A percentile compares a stretch with the other conserved stretches of the same genome.
These are phyloP conservation scores for Croton laevigatus DNA, from an alignment of 441 rosid genomes.

Conservation along the genomic window DNA sequence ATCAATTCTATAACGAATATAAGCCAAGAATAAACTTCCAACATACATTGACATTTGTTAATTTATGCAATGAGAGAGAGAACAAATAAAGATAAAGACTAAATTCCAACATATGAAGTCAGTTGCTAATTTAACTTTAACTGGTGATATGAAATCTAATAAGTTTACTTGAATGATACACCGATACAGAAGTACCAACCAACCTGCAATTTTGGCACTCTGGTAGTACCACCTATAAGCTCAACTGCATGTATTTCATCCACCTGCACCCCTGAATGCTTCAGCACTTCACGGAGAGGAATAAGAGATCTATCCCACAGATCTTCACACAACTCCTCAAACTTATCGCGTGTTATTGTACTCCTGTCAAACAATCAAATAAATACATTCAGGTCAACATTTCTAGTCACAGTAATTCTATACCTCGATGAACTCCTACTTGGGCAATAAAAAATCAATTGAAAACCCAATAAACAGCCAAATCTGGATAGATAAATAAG, in stretches of 20 bases:
- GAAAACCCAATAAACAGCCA: background rate
- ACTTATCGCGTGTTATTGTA: conserved; percentile 84
- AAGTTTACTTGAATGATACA: background rate
- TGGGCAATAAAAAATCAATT: background rate
- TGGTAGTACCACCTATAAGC: conserved; percentile 91
- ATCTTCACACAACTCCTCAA: conserved; percentile 91
- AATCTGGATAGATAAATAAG: no score
- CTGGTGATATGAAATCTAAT: background rate
- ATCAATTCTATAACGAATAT: background rate
- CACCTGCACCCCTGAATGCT: conserved; percentile 63
- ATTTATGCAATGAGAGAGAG: background rate
- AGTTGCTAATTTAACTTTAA: background rate
- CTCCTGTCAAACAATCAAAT: conserved; percentile 51
- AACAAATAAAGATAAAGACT: background rate
- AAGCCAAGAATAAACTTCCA: background rate
- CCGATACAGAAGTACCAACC: conserved; percentile 25
- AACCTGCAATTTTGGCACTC: conserved; percentile 99
- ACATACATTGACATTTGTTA: background rate
- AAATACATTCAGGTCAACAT: background rate
- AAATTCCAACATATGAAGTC: background rate
- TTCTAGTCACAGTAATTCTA: background rate
- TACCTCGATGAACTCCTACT: background rate
- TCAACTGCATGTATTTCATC: conserved; percentile 87
- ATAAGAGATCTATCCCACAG: conserved; percentile 83
- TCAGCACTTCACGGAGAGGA: conserved; percentile 75